Evolutionary conservation across 2,329 filamentous ascomycete species (phyloP).

Genomic region (Chaetomium sp.): DNA sequence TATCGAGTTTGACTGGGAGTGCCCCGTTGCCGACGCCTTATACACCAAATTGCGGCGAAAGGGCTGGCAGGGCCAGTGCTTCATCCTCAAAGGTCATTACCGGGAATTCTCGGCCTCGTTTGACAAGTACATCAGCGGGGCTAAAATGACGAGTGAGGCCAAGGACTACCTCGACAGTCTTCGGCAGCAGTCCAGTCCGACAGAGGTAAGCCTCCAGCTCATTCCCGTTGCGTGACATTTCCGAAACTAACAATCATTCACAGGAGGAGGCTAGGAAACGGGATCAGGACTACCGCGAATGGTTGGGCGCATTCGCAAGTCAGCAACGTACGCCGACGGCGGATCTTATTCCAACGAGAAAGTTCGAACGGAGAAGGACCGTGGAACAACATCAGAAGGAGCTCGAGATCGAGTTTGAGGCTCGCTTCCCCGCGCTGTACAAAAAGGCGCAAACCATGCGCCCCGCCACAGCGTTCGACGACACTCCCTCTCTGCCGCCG

Average conservation of each 20-base stretch:
- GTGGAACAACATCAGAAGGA: constrained; percentile 51
- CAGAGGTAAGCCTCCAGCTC: constrained; percentile 38
- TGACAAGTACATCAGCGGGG: constrained; percentile 51
- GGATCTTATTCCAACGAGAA: constrained; percentile 44
- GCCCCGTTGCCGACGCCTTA: constrained; percentile 51
- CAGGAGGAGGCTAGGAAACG: constrained; percentile 30
- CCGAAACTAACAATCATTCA: constrained; percentile 26
- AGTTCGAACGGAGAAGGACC: constrained; percentile 45
- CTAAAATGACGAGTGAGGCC: constrained; percentile 47
- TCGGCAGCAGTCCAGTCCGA: constrained; percentile 41
- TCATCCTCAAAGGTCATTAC: constrained; percentile 59
- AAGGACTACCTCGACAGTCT: constrained; percentile 46
- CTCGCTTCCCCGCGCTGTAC: constrained; percentile 50
- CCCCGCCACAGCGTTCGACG: not conserved
- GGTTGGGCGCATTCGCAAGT: constrained; percentile 48
- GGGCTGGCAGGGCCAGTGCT: constrained; percentile 55
- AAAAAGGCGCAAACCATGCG: constrained; percentile 47
- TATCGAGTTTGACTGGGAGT: constrained; percentile 54
- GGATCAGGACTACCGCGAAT: constrained; percentile 48
- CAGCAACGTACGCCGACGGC: constrained; percentile 46
- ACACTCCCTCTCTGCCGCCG: constrained; percentile 16
- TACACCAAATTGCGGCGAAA: constrained; percentile 49
- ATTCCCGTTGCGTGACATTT: not conserved
- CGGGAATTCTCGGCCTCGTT: constrained; percentile 58
- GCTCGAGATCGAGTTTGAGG: constrained; percentile 53